Conservation (phyloP, 1,284 basidiomycete species). For the Naganishia sp. region DNA sequence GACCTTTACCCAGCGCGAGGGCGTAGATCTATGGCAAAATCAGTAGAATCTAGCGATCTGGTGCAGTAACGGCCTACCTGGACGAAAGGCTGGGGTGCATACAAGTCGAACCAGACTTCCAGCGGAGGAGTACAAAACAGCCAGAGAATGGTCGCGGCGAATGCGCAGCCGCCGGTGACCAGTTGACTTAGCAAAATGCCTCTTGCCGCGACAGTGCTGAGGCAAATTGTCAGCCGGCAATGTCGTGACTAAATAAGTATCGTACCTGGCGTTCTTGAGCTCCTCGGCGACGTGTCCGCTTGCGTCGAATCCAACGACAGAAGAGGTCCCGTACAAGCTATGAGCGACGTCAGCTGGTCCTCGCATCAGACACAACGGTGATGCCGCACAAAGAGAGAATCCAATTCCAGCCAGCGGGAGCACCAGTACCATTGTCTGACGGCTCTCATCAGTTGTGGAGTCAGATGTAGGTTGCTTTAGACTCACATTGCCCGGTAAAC, state of each 20-base stretch:
- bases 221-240: not conserved
- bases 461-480: conserved; percentile 1
- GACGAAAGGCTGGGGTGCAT: conserved; percentile 83
- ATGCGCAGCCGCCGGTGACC: conserved; percentile 72
- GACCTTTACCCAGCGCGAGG: conserved; percentile 72
- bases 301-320: conserved; percentile 81
- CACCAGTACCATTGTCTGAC: conserved; percentile 80
- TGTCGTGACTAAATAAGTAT: not conserved
- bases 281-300: conserved; percentile 86
- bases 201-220: conserved; percentile 70
- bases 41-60: not conserved
- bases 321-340: conserved; percentile 78
- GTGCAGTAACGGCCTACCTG: conserved; percentile 39
- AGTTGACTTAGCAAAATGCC: conserved; percentile 74
- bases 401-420: conserved; percentile 81
- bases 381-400: conserved; percentile 68
- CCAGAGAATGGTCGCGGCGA: conserved; percentile 74
- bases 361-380: not conserved
- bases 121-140: conserved; percentile 80
- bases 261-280: conserved; percentile 76
- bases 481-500: conserved; percentile 75
- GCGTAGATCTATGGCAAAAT: conserved; percentile 63
- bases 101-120: conserved; percentile 67
- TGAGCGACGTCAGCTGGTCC: not conserved
- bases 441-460: conserved; percentile 12